phyloP scores from a whole-genome alignment of 2,329 filamentous ascomycete genomes.

The Diaporthe humulicola region DNA sequence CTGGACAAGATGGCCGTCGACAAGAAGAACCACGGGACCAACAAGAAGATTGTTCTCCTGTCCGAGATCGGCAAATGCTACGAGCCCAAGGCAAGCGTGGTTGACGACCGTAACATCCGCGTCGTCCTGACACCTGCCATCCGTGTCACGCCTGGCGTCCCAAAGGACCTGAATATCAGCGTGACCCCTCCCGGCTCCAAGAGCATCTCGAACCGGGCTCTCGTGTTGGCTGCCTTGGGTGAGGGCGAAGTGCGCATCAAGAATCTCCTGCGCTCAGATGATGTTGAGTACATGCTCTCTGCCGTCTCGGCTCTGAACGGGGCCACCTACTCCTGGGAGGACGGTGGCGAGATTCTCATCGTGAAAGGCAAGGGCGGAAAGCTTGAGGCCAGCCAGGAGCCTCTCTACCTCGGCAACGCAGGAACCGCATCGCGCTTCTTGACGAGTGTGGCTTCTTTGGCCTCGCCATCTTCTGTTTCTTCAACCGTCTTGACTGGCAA shows the following conservation, averaged over 20 bases:
- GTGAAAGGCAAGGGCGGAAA: conserved; percentile 92
- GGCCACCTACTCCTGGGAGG: conserved; percentile 92
- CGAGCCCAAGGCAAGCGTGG: conserved; percentile 88
- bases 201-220: conserved; percentile 95
- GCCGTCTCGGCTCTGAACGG: conserved; percentile 89
- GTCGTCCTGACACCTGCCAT: conserved; percentile 86
- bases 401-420: conserved; percentile 95
- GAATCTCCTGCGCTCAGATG: conserved; percentile 95
- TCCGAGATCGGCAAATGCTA: conserved; percentile 90
- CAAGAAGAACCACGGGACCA: conserved; percentile 96
- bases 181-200: conserved; percentile 96
- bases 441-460: conserved; percentile 90
- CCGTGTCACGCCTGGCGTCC: conserved; percentile 79
- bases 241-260: conserved; percentile 88
- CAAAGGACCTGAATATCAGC: conserved; percentile 73
- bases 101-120: conserved; percentile 87
- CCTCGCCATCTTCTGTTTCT: conserved; percentile 72
- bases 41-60: conserved; percentile 96
- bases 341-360: conserved; percentile 90
- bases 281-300: conserved; percentile 96
- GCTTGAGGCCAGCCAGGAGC: conserved; percentile 79
- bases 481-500: conserved; percentile 92
- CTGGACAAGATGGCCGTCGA: conserved; percentile 96
- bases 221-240: conserved; percentile 93
- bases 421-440: conserved; percentile 96